Evolutionary conservation across 2,329 filamentous ascomycete species (phyloP).

Genomic region (Graphilbum ipis-grandicollis): DNA sequence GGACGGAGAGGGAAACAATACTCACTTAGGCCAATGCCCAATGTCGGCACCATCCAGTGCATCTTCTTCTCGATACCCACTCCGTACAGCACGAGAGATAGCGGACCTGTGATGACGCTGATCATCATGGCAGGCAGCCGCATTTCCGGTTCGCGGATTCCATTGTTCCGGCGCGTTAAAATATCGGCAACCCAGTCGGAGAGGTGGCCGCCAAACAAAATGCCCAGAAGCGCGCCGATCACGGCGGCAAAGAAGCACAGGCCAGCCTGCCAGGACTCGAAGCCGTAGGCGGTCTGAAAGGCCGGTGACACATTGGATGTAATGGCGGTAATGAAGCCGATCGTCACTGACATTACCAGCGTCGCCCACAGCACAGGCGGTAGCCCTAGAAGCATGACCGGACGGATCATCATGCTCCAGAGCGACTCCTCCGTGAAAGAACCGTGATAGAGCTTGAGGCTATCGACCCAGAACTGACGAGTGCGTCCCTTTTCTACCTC

Average conservation of each 20-base stretch:
- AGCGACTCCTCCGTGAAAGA: conserved; percentile 27
- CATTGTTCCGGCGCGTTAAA: conserved; percentile 21
- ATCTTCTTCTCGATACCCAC: conserved; percentile 26
- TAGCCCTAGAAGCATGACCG: conserved; percentile 29
- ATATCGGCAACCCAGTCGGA: conserved; percentile 18
- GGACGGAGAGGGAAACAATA: conserved; percentile 5
- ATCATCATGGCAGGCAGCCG: conserved; percentile 34
- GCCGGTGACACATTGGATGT: conserved; percentile 32
- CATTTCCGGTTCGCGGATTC: conserved; percentile 34
- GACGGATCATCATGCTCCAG: conserved; percentile 28
- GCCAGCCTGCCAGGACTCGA: conserved; percentile 27
- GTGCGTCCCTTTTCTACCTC: not conserved
- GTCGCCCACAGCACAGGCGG: conserved; percentile 38
- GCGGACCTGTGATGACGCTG: conserved; percentile 30
- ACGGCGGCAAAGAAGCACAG: conserved; percentile 32
- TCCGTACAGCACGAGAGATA: conserved; percentile 27
- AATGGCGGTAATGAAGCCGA: conserved; percentile 34
- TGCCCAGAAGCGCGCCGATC: conserved; percentile 28
- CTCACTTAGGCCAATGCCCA: conserved; percentile 34
- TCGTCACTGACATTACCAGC: conserved; percentile 33
- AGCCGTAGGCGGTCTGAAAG: conserved; percentile 23
- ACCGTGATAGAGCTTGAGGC: conserved; percentile 22
- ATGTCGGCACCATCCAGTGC: conserved; percentile 37
- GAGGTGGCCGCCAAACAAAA: conserved; percentile 30
- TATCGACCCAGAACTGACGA: not conserved